Conservation (phyloP, 164 flowering plant species). For the Macadamia integrifolia region DNA sequence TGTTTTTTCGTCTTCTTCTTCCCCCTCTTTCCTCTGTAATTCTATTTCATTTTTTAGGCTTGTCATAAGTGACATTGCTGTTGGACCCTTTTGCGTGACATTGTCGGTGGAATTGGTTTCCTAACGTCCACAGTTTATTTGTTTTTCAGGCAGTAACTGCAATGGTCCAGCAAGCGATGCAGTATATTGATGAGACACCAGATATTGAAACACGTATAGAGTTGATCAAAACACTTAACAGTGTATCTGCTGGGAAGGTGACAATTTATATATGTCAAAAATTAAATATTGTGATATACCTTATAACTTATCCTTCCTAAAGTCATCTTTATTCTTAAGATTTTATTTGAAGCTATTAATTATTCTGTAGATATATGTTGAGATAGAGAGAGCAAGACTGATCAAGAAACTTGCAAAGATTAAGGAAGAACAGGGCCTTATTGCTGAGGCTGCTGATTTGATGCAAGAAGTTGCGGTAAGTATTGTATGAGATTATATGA, state of each 20-base stretch:
- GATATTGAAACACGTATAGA: slow-evolving; percentile 82
- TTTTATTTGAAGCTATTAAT: neutral
- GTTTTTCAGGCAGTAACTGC: slow-evolving; percentile 73
- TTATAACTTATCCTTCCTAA: neutral
- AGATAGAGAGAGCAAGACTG: slow-evolving; percentile 85
- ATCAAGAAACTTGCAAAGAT: slow-evolving; percentile 89
- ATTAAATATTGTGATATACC: neutral
- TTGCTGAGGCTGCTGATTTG: slow-evolving; percentile 96
- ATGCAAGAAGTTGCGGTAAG: slow-evolving; percentile 98
- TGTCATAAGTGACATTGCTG: too few relatives aligned
- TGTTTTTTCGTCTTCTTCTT: too few relatives aligned
- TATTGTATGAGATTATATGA: slow-evolving; percentile 1
- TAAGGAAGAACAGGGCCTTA: slow-evolving; percentile 90
- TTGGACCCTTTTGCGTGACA: too few relatives aligned
- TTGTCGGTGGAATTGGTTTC: neutral
- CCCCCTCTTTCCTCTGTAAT: too few relatives aligned
- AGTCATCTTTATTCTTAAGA: neutral
- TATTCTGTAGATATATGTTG: slow-evolving; percentile 72
- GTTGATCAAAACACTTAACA: slow-evolving; percentile 84
- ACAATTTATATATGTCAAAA: slow-evolving; percentile 1
- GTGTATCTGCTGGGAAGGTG: slow-evolving; percentile 96
- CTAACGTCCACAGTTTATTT: neutral
- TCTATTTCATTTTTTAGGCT: too few relatives aligned
- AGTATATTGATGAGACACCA: slow-evolving; percentile 88
- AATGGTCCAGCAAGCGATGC: slow-evolving; percentile 97